Conservation (phyloP, 352 stramenopile genomes). For the Pythium guiyangense region DNA sequence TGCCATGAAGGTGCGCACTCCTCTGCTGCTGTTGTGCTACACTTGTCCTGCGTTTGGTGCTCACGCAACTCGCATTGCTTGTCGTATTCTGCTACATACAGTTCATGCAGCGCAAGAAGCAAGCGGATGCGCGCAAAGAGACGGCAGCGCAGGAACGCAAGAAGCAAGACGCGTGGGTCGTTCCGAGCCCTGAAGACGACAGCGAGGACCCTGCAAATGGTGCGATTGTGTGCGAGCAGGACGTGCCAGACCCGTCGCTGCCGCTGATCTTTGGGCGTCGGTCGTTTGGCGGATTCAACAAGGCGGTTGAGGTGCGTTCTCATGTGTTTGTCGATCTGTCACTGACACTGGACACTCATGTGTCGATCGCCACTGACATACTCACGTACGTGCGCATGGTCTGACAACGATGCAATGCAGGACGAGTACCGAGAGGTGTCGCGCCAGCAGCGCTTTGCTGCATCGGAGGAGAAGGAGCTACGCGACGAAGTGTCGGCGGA, state of each 20-base stretch:
- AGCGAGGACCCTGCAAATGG: slow-evolving; percentile 19
- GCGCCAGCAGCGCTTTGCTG: slow-evolving; percentile 50
- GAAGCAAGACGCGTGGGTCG: slow-evolving; percentile 57
- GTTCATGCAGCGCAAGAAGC: slow-evolving; percentile 88
- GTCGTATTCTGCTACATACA: too few species aligned
- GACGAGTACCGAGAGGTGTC: slow-evolving; percentile 70
- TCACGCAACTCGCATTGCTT: too few species aligned
- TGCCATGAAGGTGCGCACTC: slow-evolving; percentile 82
- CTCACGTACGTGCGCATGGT: neutral
- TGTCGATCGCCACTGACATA: neutral
- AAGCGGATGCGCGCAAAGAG: slow-evolving; percentile 45
- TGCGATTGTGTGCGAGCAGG: slow-evolving; percentile 41
- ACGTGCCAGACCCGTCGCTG: slow-evolving; percentile 72
- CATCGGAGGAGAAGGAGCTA: slow-evolving; percentile 64
- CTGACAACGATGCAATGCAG: slow-evolving; percentile 9
- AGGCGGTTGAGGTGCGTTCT: slow-evolving; percentile 55
- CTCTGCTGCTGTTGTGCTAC: neutral
- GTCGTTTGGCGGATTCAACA: slow-evolving; percentile 83
- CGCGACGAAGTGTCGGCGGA: slow-evolving; percentile 79
- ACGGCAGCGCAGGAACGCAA: slow-evolving; percentile 46
- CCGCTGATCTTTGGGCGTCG: slow-evolving; percentile 69
- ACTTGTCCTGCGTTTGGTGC: too few species aligned
- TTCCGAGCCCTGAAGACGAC: slow-evolving; percentile 22
- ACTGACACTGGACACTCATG: neutral
- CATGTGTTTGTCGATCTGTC: neutral